Percentiles rank a stretch among this genome's conserved stretches.
These are phyloP conservation scores for Oxytropis ochrocephala DNA, from an alignment of 306 rosid genomes.

Conservation along the genomic window DNA sequence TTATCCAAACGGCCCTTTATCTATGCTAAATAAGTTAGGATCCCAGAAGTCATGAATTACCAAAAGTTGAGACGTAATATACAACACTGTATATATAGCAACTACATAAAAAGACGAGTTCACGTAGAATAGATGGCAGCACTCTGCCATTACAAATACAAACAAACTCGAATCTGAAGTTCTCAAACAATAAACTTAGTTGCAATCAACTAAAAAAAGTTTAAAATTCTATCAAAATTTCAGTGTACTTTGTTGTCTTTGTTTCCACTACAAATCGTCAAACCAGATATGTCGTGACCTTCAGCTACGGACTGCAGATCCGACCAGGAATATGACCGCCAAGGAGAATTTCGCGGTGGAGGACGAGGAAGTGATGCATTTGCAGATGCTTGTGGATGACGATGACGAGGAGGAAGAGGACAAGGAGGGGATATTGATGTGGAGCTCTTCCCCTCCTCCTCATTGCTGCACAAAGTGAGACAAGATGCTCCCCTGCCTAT, in stretches of 20 bases:
- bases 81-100: slow-evolving; percentile 15
- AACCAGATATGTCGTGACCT: slow-evolving; percentile 39
- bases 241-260: slow-evolving; percentile 29
- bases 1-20: no score
- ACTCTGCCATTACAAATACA: slow-evolving; percentile 22
- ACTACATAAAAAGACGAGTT: slow-evolving; percentile 11
- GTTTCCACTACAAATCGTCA: slow-evolving; percentile 44
- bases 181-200: neutral
- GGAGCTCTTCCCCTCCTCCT: slow-evolving; percentile 36
- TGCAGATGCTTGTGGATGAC: slow-evolving; percentile 43
- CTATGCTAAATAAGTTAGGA: neutral
- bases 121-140: neutral
- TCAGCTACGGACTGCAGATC: slow-evolving; percentile 49
- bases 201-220: slow-evolving; percentile 16
- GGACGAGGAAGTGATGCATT: slow-evolving; percentile 28
- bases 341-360: slow-evolving; percentile 26
- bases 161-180: slow-evolving; percentile 15
- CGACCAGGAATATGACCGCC: slow-evolving; percentile 62
- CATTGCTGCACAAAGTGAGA: slow-evolving; percentile 26
- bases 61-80: slow-evolving; percentile 9
- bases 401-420: slow-evolving; percentile 68
- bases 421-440: slow-evolving; percentile 39
- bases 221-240: slow-evolving; percentile 18
- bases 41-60: neutral
- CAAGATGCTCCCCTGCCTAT: slow-evolving; percentile 33